These are phyloP conservation scores for Cymbidium sinense DNA, from an alignment of 106 monocot genomes.

Conservation along the genomic window DNA sequence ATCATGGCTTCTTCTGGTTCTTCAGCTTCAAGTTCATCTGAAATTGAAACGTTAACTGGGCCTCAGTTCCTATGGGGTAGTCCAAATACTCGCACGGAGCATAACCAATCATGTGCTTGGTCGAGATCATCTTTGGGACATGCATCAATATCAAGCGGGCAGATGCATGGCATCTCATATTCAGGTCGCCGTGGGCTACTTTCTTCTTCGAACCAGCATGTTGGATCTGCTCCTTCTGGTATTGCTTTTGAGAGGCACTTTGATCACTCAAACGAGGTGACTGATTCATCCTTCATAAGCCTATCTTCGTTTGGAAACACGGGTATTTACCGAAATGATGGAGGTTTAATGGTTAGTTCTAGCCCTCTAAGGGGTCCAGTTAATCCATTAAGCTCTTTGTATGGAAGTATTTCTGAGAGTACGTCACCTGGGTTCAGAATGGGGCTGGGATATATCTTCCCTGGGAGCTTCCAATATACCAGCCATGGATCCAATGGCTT, in stretches of 20 bases:
- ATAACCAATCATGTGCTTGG: constrained; percentile 37
- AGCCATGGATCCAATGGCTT: constrained; percentile 19
- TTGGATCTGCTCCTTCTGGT: constrained; percentile 78
- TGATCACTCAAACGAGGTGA: constrained; percentile 36
- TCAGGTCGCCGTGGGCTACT: constrained; percentile 31
- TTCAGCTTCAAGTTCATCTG: constrained; percentile 34
- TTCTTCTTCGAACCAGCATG: constrained; percentile 39
- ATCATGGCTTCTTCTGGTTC: constrained; percentile 33
- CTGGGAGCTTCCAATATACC: constrained; percentile 22
- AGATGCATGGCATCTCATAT: constrained; percentile 27
- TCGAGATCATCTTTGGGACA: constrained; percentile 14
- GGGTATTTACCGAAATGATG: constrained; percentile 32
- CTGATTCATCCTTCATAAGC: constrained; percentile 43
- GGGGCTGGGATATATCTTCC: constrained; percentile 29
- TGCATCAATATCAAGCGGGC: constrained; percentile 38
- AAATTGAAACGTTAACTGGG: constrained; percentile 39
- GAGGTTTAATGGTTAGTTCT: constrained; percentile 35
- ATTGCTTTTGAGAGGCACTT: constrained; percentile 52
- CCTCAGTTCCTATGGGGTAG: constrained; percentile 79
- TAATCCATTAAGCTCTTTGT: constrained; percentile 14
- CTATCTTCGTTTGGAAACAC: constrained; percentile 28
- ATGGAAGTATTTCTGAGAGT: constrained; percentile 32
- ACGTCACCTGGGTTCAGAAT: constrained; percentile 34
- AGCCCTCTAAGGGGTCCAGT: constrained; percentile 17
- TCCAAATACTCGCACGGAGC: constrained; percentile 27